Conservation (phyloP, 768 basidiomycete species). For the Leccinellum rugosiceps region DNA sequence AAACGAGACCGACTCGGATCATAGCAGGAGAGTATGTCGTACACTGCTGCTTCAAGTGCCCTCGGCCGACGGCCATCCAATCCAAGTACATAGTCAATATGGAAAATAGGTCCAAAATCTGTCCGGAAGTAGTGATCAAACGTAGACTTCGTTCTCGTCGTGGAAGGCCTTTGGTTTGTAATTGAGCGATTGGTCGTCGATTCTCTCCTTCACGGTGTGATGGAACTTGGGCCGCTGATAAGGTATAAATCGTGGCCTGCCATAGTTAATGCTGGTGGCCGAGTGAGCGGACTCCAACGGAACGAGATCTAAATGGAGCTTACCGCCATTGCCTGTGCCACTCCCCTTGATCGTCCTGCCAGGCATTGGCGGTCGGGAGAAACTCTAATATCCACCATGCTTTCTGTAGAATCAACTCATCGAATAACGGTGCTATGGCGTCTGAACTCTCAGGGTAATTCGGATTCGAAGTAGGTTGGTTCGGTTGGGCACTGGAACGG, state of each 20-base stretch:
- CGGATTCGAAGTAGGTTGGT: background rate
- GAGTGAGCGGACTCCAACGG: background rate
- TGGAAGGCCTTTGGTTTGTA: conserved; percentile 62
- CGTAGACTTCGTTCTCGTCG: conserved; percentile 43
- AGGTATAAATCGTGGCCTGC: conserved; percentile 51
- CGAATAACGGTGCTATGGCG: conserved; percentile 51
- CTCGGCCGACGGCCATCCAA: no score
- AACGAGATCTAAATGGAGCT: conserved; percentile 31
- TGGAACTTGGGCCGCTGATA: conserved; percentile 56
- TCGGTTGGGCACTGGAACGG: background rate
- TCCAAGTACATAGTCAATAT: no score
- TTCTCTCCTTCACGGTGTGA: conserved; percentile 57
- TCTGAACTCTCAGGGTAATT: conserved; percentile 16
- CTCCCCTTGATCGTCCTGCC: conserved; percentile 51
- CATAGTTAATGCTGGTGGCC: conserved; percentile 41
- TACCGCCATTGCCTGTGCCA: conserved; percentile 60
- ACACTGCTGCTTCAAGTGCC: no score
- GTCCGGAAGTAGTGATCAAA: conserved; percentile 17
- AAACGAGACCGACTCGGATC: no score
- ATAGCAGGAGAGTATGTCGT: no score
- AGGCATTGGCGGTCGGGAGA: conserved; percentile 49
- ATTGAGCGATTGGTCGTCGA: conserved; percentile 41
- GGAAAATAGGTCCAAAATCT: background rate
- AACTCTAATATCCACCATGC: conserved; percentile 77
- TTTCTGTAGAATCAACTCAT: conserved; percentile 41